These are phyloP conservation scores for Podila verticillata DNA, from an alignment of 192 early-diverging fungal genomes.

Conservation along the genomic window DNA sequence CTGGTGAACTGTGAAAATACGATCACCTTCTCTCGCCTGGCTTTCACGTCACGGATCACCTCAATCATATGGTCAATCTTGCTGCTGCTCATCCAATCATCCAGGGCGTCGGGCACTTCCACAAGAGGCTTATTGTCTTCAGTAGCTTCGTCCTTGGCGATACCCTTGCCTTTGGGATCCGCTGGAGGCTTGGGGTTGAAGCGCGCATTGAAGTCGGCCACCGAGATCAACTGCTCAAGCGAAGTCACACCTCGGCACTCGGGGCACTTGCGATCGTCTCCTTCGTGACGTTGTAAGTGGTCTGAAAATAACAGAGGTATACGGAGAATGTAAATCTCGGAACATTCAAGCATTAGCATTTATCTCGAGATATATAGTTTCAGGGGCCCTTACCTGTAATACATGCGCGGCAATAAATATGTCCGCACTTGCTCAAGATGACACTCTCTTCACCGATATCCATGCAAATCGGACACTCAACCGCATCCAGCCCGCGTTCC, in stretches of 20 bases:
- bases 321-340: background rate
- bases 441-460: conserved; percentile 48
- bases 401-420: conserved; percentile 48
- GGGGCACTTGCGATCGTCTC: conserved; percentile 39
- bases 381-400: conserved; percentile 26
- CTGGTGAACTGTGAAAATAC: conserved; percentile 68
- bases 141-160: conserved; percentile 15
- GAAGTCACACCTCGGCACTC: conserved; percentile 22
- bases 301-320: background rate
- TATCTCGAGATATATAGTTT: background rate
- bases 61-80: conserved; percentile 50
- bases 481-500: conserved; percentile 30
- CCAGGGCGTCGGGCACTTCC: conserved; percentile 58
- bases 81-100: conserved; percentile 51
- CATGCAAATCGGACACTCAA: conserved; percentile 53
- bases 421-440: conserved; percentile 36
- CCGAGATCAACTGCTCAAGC: conserved; percentile 22
- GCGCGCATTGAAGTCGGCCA: conserved; percentile 40
- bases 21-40: conserved; percentile 59
- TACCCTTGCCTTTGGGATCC: conserved; percentile 42
- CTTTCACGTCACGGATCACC: conserved; percentile 5
- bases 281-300: conserved; percentile 36
- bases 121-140: conserved; percentile 44
- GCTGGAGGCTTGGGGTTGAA: conserved; percentile 16
- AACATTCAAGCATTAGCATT: background rate